A percentile compares a stretch with the other conserved stretches of the same genome.
These are phyloP conservation scores for Circinella minor DNA, from an alignment of 371 early-diverging fungal genomes.

Conservation along the genomic window DNA sequence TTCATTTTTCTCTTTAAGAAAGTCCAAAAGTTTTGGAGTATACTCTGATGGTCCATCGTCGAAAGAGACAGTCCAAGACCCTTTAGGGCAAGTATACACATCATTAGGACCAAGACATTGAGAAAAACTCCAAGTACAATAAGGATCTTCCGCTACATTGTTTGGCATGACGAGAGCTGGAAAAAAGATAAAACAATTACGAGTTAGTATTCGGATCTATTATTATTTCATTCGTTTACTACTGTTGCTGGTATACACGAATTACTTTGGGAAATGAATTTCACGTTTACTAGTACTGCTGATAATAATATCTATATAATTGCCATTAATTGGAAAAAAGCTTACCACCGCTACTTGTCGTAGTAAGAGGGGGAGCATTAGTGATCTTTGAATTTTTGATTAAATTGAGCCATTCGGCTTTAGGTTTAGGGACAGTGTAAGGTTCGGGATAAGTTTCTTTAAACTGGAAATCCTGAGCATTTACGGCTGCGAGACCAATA, in stretches of 20 bases:
- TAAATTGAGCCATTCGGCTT: slow-evolving; percentile 49
- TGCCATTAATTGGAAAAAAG: background rate
- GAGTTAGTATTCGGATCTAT: background rate
- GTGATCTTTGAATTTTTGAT: slow-evolving; percentile 40
- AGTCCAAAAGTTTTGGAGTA: slow-evolving; percentile 52
- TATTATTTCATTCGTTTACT: too few relatives aligned
- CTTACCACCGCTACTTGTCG: slow-evolving; percentile 17
- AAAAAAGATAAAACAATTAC: background rate
- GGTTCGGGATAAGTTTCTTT: slow-evolving; percentile 40
- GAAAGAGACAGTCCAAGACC: slow-evolving; percentile 20
- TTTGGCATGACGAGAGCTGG: slow-evolving; percentile 32
- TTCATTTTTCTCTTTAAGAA: slow-evolving; percentile 51
- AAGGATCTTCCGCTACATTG: slow-evolving; percentile 29
- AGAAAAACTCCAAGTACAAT: slow-evolving; percentile 61
- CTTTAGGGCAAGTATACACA: slow-evolving; percentile 42
- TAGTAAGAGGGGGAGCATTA: slow-evolving; percentile 33
- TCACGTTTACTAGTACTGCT: too few relatives aligned
- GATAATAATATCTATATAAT: too few relatives aligned
- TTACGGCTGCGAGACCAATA: background rate
- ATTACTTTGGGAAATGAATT: background rate
- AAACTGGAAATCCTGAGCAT: slow-evolving; percentile 33
- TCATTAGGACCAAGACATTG: slow-evolving; percentile 52
- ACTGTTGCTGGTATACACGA: background rate
- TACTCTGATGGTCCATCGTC: slow-evolving; percentile 48
- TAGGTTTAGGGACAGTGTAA: slow-evolving; percentile 35